phyloP scores from a whole-genome alignment of 2,329 filamentous ascomycete species.

The Colletotrichum sansevieriae region DNA sequence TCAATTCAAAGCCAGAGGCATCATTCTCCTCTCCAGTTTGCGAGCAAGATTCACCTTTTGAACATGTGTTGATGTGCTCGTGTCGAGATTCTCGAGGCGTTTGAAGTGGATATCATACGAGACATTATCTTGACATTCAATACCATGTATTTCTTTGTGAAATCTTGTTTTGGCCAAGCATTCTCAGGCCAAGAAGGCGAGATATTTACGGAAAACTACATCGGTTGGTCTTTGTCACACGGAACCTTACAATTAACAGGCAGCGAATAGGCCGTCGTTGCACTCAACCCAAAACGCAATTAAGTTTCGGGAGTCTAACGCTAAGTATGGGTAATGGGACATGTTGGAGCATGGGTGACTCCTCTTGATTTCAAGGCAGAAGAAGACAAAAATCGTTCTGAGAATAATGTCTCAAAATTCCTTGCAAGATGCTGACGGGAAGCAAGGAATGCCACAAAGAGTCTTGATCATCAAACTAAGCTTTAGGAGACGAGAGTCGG shows the following conservation, averaged over 20 bases:
- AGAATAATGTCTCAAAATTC: too few relatives aligned
- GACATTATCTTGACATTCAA: background rate
- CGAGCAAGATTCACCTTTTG: background rate
- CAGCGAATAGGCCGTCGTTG: background rate
- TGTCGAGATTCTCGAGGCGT: background rate
- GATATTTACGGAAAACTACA: background rate
- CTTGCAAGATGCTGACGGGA: background rate
- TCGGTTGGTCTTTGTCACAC: too few relatives aligned
- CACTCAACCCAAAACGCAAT: background rate
- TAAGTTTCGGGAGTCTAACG: background rate
- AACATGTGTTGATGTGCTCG: background rate
- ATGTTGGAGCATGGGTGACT: background rate
- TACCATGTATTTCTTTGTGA: background rate
- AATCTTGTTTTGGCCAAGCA: slow-evolving; percentile 7
- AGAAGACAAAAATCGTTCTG: too few relatives aligned
- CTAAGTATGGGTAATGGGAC: background rate
- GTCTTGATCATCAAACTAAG: slow-evolving; percentile 1
- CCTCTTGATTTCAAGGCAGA: too few relatives aligned
- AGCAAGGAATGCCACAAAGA: background rate
- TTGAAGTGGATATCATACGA: background rate
- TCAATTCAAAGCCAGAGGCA: too few relatives aligned
- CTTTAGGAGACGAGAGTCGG: background rate
- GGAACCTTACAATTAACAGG: background rate
- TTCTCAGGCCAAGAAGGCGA: background rate
- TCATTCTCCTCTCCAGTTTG: too few relatives aligned